Evolutionary conservation across 306 rosid genomes (phyloP).

Genomic region (Purshia tridentata): DNA sequence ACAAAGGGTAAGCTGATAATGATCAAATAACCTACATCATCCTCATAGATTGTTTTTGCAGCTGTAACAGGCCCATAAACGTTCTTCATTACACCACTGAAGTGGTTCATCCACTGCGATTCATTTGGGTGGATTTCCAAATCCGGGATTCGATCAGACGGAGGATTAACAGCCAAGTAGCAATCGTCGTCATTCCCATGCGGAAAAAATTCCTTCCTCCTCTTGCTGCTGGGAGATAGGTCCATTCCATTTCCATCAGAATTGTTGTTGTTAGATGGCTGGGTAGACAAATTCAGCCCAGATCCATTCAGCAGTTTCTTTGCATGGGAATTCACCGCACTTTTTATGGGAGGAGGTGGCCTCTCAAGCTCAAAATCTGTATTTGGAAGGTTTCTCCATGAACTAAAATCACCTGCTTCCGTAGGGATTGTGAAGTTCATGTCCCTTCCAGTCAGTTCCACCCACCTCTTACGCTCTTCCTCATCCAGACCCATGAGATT

Average conservation of each 20-base stretch:
- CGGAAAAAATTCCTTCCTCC: constrained; percentile 68
- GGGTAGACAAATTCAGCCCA: constrained; percentile 67
- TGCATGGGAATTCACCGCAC: constrained; percentile 47
- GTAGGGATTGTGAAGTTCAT: constrained; percentile 68
- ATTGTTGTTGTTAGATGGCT: constrained; percentile 50
- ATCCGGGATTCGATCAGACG: constrained; percentile 56
- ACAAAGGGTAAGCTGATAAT: constrained; percentile 82
- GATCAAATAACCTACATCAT: constrained; percentile 72
- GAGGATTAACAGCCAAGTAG: constrained; percentile 69
- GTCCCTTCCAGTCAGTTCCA: constrained; percentile 84
- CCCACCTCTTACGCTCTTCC: constrained; percentile 77
- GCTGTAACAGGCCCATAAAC: constrained; percentile 82
- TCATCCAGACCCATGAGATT: constrained; percentile 61
- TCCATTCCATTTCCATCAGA: constrained; percentile 55
- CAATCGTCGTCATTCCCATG: constrained; percentile 69
- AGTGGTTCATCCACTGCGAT: constrained; percentile 61
- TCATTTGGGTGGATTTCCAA: constrained; percentile 52
- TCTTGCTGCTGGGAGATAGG: constrained; percentile 69
- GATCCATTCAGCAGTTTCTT: constrained; percentile 83
- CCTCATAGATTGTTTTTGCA: constrained; percentile 90
- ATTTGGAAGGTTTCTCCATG: constrained; percentile 86
- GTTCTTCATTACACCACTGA: constrained; percentile 86
- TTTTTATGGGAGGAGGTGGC: constrained; percentile 55
- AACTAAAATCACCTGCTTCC: constrained; percentile 85
- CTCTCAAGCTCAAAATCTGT: constrained; percentile 88